These are phyloP conservation scores for Pseudocercospora musae DNA, from an alignment of 2,329 filamentous ascomycete genomes.

Conservation along the genomic window DNA sequence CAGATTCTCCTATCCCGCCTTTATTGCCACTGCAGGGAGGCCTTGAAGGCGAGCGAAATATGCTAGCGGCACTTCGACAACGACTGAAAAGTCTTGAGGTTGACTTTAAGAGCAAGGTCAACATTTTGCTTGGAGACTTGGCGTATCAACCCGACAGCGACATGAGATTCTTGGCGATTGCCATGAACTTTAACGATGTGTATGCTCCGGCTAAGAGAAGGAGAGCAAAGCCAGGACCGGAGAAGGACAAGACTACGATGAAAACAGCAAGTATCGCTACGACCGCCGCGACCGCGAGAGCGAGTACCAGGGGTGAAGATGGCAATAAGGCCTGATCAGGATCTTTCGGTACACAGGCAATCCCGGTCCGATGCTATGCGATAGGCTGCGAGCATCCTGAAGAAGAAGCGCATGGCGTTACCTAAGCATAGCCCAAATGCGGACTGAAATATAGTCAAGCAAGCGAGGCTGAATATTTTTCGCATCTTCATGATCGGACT, in stretches of 20 bases:
- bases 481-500: background rate
- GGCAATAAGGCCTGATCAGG: background rate
- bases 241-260: slow-evolving; percentile 14
- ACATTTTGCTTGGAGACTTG: slow-evolving; percentile 80
- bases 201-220: slow-evolving; percentile 75
- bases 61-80: slow-evolving; percentile 72
- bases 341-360: background rate
- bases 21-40: slow-evolving; percentile 39
- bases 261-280: background rate
- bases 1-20: slow-evolving; percentile 44
- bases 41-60: slow-evolving; percentile 52
- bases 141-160: slow-evolving; percentile 92
- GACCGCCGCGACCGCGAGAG: background rate
- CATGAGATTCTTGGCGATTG: slow-evolving; percentile 90
- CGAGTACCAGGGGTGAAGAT: background rate
- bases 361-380: background rate
- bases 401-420: background rate
- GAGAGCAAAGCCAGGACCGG: slow-evolving; percentile 19
- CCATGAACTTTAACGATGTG: slow-evolving; percentile 99
- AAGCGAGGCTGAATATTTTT: background rate
- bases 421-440: background rate
- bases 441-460: background rate
- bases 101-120: slow-evolving; percentile 74
- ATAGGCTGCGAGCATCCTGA: background rate
- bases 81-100: slow-evolving; percentile 68